Evolutionary conservation across 352 stramenopile species (phyloP).

Genomic region (Phytopythium ostracodes): DNA sequence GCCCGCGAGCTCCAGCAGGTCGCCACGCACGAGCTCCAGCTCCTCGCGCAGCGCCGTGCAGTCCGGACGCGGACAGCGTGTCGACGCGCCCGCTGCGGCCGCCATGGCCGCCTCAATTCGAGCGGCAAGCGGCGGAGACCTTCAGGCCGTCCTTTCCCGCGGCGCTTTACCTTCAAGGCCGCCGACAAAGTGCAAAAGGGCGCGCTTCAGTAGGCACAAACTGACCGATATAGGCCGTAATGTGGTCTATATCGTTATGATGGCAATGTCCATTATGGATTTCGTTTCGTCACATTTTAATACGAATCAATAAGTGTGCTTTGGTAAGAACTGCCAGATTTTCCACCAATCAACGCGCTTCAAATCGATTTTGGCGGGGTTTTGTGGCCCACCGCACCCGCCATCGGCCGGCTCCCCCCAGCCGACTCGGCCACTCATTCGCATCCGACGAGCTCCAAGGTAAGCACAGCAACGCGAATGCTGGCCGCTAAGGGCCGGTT

Average conservation of each 20-base stretch:
- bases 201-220: too few relatives aligned
- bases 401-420: constrained; percentile 9
- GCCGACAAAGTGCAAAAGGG: neutral
- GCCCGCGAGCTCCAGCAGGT: constrained; percentile 55
- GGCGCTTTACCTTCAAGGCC: neutral
- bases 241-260: too few relatives aligned
- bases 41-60: constrained; percentile 67
- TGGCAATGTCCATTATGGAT: too few relatives aligned
- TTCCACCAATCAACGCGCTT: constrained; percentile 2
- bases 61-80: constrained; percentile 43
- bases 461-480: neutral
- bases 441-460: constrained; percentile 6
- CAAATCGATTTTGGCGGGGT: neutral
- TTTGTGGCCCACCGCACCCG: neutral
- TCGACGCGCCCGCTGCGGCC: constrained; percentile 3
- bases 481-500: too few relatives aligned
- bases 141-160: too few relatives aligned
- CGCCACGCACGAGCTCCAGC: constrained; percentile 49
- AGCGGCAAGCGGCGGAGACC: neutral
- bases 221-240: too few relatives aligned
- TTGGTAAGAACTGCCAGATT: too few relatives aligned
- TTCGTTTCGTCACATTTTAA: too few relatives aligned
- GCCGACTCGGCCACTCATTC: constrained; percentile 32
- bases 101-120: constrained; percentile 10
- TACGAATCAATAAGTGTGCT: too few relatives aligned